phyloP scores from a whole-genome alignment of 1,139 yeast genomes.

The Chernovozyma aurita region DNA sequence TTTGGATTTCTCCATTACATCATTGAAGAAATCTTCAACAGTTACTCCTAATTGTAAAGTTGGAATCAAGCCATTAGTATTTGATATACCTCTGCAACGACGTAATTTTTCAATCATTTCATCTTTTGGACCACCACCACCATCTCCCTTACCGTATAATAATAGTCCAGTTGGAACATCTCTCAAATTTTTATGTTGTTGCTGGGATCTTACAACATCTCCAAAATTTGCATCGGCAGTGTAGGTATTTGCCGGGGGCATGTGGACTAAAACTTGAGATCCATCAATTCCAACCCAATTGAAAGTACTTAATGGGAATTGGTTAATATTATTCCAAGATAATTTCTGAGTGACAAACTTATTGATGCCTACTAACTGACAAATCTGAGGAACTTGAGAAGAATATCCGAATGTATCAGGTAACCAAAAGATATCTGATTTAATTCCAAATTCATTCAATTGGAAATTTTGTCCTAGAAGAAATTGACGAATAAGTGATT shows the following conservation, averaged over 20 bases:
- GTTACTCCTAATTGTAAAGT: slow-evolving; percentile 72
- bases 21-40: slow-evolving; percentile 75
- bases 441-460: slow-evolving; percentile 69
- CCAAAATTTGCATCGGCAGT: slow-evolving; percentile 92
- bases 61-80: slow-evolving; percentile 78
- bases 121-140: slow-evolving; percentile 96
- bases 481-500: slow-evolving; percentile 83
- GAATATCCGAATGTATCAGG: slow-evolving; percentile 98
- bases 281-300: slow-evolving; percentile 96
- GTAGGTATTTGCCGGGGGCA: slow-evolving; percentile 97
- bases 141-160: slow-evolving; percentile 92
- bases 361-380: slow-evolving; percentile 78
- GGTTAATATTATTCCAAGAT: slow-evolving; percentile 93
- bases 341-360: slow-evolving; percentile 88
- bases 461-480: slow-evolving; percentile 86
- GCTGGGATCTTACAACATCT: slow-evolving; percentile 75
- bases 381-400: slow-evolving; percentile 90
- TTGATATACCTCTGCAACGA: slow-evolving; percentile 82
- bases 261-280: slow-evolving; percentile 86
- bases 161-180: slow-evolving; percentile 77
- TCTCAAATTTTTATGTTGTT: slow-evolving; percentile 78
- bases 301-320: slow-evolving; percentile 84
- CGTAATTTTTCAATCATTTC: slow-evolving; percentile 91
- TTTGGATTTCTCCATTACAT: slow-evolving; percentile 56
- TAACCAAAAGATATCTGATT: slow-evolving; percentile 80